Percentiles rank a stretch among this genome's conserved stretches.
These are phyloP conservation scores for Luffa acutangula DNA, from an alignment of 306 rosid species.

Conservation along the genomic window DNA sequence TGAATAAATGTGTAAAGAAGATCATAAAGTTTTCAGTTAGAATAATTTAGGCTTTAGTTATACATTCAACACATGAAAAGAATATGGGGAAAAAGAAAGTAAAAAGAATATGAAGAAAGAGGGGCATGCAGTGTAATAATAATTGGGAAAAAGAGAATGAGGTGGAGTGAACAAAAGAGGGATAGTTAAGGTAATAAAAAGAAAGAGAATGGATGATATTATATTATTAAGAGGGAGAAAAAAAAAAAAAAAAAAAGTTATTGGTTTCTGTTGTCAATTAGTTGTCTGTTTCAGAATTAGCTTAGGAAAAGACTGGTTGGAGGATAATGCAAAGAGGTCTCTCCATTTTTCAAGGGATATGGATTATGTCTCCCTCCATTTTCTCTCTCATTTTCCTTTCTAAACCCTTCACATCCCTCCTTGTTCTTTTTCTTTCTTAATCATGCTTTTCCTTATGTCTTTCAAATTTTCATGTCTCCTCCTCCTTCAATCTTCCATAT, in stretches of 20 bases:
- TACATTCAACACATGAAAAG: background rate
- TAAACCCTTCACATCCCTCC: conserved; percentile 1
- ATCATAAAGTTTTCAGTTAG: background rate
- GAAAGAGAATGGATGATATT: background rate
- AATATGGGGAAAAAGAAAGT: background rate
- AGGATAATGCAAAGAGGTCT: conserved; percentile 5
- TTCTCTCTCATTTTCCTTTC: background rate
- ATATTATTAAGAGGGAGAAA: background rate
- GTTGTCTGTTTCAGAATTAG: conserved; percentile 1
- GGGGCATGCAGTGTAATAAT: background rate
- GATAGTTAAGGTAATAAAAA: background rate
- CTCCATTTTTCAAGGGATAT: conserved; percentile 8
- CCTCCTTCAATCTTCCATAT: too few species aligned
- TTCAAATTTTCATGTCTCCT: background rate
- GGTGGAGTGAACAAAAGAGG: background rate
- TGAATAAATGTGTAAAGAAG: background rate
- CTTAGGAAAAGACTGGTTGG: conserved; percentile 1
- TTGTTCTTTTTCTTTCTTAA: background rate
- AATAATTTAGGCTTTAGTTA: background rate
- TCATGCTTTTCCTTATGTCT: background rate
- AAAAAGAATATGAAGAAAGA: background rate
- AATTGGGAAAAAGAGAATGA: background rate
- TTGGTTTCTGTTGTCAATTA: background rate
- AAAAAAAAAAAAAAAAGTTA: too few species aligned
- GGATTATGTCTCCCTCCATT: conserved; percentile 6